Percentiles rank a stretch among this genome's conserved stretches.
Evolutionary conservation across 768 basidiomycete species (phyloP).

Genomic region (Calvatia gigantea): DNA sequence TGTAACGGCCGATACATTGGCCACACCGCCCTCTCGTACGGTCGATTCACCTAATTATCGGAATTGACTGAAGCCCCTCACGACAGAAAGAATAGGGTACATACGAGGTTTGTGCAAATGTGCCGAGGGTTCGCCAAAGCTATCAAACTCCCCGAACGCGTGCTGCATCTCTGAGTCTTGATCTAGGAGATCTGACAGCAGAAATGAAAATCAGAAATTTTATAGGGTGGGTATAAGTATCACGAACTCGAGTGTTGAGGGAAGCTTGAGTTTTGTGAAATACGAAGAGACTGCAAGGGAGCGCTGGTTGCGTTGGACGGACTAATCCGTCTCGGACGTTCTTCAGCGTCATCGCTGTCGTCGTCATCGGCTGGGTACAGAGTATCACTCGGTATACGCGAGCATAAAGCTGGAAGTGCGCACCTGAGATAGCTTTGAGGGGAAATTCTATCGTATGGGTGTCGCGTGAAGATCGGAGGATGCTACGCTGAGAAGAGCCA

Average conservation of each 20-base stretch:
- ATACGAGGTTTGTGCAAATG: constrained; percentile 1
- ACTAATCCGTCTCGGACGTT: constrained; percentile 33
- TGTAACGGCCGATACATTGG: not conserved
- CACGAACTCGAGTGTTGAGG: constrained; percentile 56
- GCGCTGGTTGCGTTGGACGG: constrained; percentile 54
- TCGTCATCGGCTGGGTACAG: constrained; percentile 26
- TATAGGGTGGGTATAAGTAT: not conserved
- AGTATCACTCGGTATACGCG: not conserved
- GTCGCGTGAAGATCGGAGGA: constrained; percentile 6
- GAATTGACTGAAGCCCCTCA: constrained; percentile 1
- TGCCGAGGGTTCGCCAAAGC: constrained; percentile 39
- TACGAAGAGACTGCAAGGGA: constrained; percentile 50
- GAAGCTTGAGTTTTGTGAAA: constrained; percentile 46
- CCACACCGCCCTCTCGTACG: not conserved
- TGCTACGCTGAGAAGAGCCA: constrained; percentile 35
- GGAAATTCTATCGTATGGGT: constrained; percentile 4
- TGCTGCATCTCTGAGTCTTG: constrained; percentile 72
- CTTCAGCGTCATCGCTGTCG: constrained; percentile 35
- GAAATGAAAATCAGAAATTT: constrained; percentile 14
- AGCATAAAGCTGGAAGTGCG: not conserved
- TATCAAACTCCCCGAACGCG: constrained; percentile 53
- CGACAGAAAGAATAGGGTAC: constrained; percentile 15
- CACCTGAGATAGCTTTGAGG: constrained; percentile 11
- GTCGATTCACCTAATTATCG: not conserved
- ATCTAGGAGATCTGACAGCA: constrained; percentile 54